phyloP scores from a whole-genome alignment of 2,329 filamentous ascomycete species.

The Scedosporium apiospermum region DNA sequence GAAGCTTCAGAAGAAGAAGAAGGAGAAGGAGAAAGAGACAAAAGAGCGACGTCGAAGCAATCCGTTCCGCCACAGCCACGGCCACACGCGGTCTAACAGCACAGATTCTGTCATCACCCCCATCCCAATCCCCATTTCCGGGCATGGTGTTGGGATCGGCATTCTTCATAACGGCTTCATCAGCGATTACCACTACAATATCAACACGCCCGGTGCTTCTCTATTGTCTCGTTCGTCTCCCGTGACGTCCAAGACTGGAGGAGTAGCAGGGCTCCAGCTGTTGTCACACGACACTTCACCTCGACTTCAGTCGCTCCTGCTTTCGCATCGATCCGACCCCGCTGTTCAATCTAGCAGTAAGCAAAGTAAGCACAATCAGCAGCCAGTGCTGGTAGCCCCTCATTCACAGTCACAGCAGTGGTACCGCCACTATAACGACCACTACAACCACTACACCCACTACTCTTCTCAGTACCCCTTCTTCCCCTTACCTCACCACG shows the following conservation, averaged over 20 bases:
- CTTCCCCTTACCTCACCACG: neutral
- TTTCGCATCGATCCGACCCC: neutral
- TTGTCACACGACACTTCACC: neutral
- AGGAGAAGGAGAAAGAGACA: neutral
- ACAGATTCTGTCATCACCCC: neutral
- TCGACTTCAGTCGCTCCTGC: neutral
- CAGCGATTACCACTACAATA: neutral
- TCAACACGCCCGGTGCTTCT: neutral
- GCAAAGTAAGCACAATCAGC: neutral
- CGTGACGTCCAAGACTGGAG: neutral
- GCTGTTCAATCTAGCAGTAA: neutral
- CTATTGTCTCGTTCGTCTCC: neutral
- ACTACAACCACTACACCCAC: neutral
- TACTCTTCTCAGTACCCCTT: constrained; percentile 3
- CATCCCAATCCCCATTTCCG: neutral
- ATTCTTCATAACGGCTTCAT: too few relatives aligned
- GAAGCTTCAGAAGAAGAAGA: constrained; percentile 5
- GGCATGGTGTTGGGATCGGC: neutral
- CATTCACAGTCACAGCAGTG: neutral
- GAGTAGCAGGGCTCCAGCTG: neutral
- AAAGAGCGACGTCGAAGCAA: constrained; percentile 2
- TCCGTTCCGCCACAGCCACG: neutral
- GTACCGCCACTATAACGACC: constrained; percentile 4
- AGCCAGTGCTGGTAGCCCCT: neutral
- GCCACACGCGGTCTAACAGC: constrained; percentile 2